Evolutionary conservation across 306 rosid species (phyloP), one percentile per base, ranked within the genome.

Genomic region (Sechiopsis laciniata): DNA sequence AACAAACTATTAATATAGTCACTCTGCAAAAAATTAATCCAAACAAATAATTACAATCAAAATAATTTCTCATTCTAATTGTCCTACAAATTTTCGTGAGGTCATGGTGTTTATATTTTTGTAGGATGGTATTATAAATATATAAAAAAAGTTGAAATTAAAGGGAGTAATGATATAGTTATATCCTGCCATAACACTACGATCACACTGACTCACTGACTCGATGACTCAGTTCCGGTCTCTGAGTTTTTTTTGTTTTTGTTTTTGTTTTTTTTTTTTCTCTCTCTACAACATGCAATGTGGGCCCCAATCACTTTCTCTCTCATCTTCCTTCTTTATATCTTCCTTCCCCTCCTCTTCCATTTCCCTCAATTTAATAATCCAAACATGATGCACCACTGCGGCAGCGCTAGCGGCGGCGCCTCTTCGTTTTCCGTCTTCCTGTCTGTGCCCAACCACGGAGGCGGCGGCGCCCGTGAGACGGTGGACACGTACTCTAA

Each of bases 391-490:
- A 89, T 94, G 98, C 96, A 85, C 40, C 86, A 82, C 71, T 88
- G 89, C 53, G 71, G 51, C 80, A 75, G 87, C 42, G 55, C 79
- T 78, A 84, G 90, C 84, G 80, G 82, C 79, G 77, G 95, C 90
- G 7, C 83, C 86, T 0, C 91, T 64, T 84, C 97, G 14, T 87
- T 81, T 87, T 87, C 96, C 6, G 82, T 83, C 87, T 72, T 88
- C 3, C 86, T 84, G 72, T 85, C 96, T 8, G 73, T 83, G 85
- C 88, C 90, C 14, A 84, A 76, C 74, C 83, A 87, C 77, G 29
- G n/a, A n/a, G n/a, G 29, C 29, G 81, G 84, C 16, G 52, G 3
- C 63, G 85, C 76, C 45, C 22, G 16, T 54, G 24, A 71, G 4
- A 19, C 4, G n/a, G 8, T 32, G 68, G 79, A 20, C n/a, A 64